phyloP scores from a whole-genome alignment of 139 green algal genomes.

The Gonium pectorale region DNA sequence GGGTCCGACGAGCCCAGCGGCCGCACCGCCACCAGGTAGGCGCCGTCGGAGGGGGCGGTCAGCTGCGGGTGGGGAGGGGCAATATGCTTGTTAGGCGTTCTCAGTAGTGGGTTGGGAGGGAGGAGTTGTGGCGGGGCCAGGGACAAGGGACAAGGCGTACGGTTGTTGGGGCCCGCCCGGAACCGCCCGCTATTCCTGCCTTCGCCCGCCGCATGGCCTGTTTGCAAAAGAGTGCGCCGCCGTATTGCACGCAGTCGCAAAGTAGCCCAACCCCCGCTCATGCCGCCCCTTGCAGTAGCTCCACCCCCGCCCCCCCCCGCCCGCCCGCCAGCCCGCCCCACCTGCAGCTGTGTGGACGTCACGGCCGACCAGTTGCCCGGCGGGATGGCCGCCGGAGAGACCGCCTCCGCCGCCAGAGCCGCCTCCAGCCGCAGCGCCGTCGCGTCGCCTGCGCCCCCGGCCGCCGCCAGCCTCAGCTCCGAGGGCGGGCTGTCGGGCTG shows the following conservation, averaged over 20 bases:
- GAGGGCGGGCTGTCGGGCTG: not conserved
- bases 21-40: conserved; percentile 3
- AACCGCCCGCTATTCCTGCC: not conserved
- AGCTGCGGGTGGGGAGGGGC: not conserved
- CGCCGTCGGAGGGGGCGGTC: not conserved
- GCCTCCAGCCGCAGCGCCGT: not conserved
- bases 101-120: not conserved
- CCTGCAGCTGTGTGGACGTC: no score
- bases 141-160: not conserved
- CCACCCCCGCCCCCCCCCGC: no score
- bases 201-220: not conserved
- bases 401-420: not conserved
- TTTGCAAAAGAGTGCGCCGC: not conserved
- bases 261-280: no score
- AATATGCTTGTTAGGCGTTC: no score
- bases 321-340: no score
- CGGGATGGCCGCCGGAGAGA: not conserved
- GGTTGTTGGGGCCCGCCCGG: not conserved
- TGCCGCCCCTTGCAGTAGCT: no score
- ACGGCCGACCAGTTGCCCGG: no score
- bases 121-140: not conserved
- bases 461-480: not conserved
- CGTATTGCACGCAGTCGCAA: no score
- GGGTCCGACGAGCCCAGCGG: not conserved
- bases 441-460: not conserved